Evolutionary conservation across 164 flowering plant genomes (phyloP).

Genomic region (Houttuynia cordata): DNA sequence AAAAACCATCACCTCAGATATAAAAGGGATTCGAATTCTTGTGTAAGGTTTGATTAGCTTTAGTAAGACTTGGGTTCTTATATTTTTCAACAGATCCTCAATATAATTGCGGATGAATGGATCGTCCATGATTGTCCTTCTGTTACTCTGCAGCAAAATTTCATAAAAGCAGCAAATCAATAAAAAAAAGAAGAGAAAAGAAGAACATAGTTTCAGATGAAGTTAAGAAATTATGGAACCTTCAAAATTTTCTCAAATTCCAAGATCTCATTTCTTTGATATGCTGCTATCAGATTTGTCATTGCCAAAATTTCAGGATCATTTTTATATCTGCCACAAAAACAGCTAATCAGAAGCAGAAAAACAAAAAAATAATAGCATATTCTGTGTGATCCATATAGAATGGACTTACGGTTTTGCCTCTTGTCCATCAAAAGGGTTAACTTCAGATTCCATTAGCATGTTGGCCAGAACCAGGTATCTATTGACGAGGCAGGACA

Average conservation of each 20-base stretch:
- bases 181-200: neutral
- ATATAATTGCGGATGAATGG: constrained; percentile 89
- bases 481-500: constrained; percentile 17
- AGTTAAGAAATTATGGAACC: constrained; percentile 17
- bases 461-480: constrained; percentile 89
- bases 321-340: constrained; percentile 63
- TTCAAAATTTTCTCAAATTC: constrained; percentile 96
- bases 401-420: constrained; percentile 83
- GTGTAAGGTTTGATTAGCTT: constrained; percentile 98
- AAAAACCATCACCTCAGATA: constrained; percentile 54
- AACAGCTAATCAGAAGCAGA: constrained; percentile 7
- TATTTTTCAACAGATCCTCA: constrained; percentile 87
- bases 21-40: constrained; percentile 88
- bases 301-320: constrained; percentile 98
- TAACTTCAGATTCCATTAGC: constrained; percentile 98
- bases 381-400: neutral
- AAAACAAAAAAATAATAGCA: neutral
- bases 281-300: constrained; percentile 98
- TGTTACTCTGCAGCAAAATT: constrained; percentile 56
- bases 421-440: constrained; percentile 98
- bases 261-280: constrained; percentile 89
- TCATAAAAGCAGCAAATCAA: neutral
- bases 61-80: constrained; percentile 94
- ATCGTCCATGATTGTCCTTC: constrained; percentile 98
- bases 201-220: neutral